Evolutionary conservation across 257 asterid species (phyloP).

Genomic region (Paulownia fortunei): DNA sequence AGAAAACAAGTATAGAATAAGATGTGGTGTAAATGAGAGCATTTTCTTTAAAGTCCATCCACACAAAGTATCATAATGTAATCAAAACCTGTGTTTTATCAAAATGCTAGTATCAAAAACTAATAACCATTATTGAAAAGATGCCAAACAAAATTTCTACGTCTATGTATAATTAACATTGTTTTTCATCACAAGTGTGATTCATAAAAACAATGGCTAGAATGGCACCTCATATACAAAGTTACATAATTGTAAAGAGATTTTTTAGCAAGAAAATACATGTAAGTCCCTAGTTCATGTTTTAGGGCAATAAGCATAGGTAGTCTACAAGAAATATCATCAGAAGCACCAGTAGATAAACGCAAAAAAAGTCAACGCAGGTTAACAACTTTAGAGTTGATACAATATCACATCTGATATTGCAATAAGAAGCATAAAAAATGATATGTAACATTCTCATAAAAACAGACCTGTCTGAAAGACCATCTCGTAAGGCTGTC

Average conservation of each 20-base stretch:
- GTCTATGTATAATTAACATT: background rate
- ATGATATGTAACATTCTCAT: background rate
- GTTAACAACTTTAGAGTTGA: background rate
- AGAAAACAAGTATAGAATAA: too few relatives aligned
- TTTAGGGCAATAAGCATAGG: background rate
- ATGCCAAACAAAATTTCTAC: too few relatives aligned
- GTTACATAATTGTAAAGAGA: background rate
- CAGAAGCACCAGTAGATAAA: background rate
- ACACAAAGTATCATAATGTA: background rate
- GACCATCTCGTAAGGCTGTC: slow-evolving; percentile 71
- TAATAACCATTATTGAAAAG: too few relatives aligned
- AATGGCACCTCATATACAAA: background rate
- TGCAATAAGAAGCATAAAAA: slow-evolving; percentile 3
- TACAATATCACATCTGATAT: slow-evolving; percentile 9
- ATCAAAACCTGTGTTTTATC: too few relatives aligned
- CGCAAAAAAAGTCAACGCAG: background rate
- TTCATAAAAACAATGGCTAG: background rate
- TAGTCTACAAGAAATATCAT: slow-evolving; percentile 13
- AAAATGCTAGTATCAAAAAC: too few relatives aligned
- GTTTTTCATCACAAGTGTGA: background rate
- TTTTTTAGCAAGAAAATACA: slow-evolving; percentile 2
- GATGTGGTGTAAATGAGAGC: too few relatives aligned
- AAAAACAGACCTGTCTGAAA: slow-evolving; percentile 72
- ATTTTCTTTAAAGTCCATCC: background rate
- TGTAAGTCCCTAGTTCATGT: background rate